Evolutionary conservation across 2,329 filamentous ascomycete genomes (phyloP), one percentile per base, ranked within the genome.

Genomic region (Rutstroemia sp.): DNA sequence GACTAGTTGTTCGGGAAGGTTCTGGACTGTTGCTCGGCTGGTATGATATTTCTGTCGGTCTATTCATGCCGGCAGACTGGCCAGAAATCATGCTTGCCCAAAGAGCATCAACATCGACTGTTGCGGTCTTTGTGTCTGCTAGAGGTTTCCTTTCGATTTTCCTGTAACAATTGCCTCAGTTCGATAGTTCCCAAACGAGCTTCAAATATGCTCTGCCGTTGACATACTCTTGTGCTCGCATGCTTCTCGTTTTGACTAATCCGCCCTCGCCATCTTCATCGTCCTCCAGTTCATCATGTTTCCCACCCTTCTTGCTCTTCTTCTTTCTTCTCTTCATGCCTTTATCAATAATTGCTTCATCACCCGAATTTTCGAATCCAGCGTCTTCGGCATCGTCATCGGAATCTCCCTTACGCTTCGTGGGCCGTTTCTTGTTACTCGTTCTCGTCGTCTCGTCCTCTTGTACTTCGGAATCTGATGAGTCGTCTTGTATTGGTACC

Each of bases 191-290:
- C n/a, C 19, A 17, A 14, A 42, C 16, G 6, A 19, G 5, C 10
- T 42, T n/a, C 1, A 6, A 21, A 42, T 7, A 16, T 5, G 12
- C 7, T 6, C 9, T 10, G 37, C 44, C 2, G 10, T 37, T 5
- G n/a, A 68, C 78, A 58, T 73, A 82, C 79, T 88, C 86, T 47
- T 75, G 75, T 17, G 84, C 84, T 58, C 85, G 78, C 72, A 88
- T 86, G 51, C 84, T 80, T 57, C 87, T 78, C 48, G 87, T 91
- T 75, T 88, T 89, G 70, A 91, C 76, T 60, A 89, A 71, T 48
- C 82, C 80, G 34, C 83, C 64, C 82, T 80, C 72, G 84, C 86
- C 56, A 54, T 81, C 81, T 82, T 80, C 72, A 87, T 86, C 55
- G 79, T 79, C 58, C 47, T 79, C 78, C 37, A 34, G 3, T 34